These are phyloP conservation scores for Pseudisothecium myosuroides DNA, from an alignment of 225 moss, liverwort and hornwort species.

Conservation along the genomic window DNA sequence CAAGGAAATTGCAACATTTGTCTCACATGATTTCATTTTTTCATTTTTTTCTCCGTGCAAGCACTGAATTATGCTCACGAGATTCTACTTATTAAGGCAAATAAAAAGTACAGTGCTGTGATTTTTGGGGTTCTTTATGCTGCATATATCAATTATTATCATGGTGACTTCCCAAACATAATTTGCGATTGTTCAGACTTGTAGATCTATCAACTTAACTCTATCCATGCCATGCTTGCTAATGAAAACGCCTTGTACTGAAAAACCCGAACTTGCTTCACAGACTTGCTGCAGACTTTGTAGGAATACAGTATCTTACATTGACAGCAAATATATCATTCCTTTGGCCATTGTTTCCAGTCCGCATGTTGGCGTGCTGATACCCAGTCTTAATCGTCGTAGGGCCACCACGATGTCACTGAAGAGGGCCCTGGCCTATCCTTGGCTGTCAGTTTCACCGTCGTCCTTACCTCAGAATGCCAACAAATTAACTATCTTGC, in stretches of 20 bases:
- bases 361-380: slow-evolving; percentile 26
- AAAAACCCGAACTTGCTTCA: background rate
- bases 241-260: background rate
- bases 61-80: background rate
- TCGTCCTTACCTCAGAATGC: slow-evolving; percentile 12
- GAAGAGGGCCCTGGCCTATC: slow-evolving; percentile 24
- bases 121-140: background rate
- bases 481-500: background rate
- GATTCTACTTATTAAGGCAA: background rate
- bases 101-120: too few relatives aligned
- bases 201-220: background rate
- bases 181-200: background rate
- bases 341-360: slow-evolving; percentile 10
- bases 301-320: background rate
- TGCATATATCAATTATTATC: background rate
- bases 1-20: background rate
- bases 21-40: background rate
- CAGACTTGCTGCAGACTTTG: background rate
- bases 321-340: slow-evolving; percentile 25
- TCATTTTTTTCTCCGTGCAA: background rate
- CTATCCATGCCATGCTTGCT: background rate
- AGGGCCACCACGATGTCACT: slow-evolving; percentile 9
- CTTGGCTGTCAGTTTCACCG: slow-evolving; percentile 16
- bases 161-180: background rate
- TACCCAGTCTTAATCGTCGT: slow-evolving; percentile 4